A percentile compares a stretch with the other conserved stretches of the same genome.
Evolutionary conservation across 768 basidiomycete species (phyloP).

Genomic region (Tephrocybe rancida): DNA sequence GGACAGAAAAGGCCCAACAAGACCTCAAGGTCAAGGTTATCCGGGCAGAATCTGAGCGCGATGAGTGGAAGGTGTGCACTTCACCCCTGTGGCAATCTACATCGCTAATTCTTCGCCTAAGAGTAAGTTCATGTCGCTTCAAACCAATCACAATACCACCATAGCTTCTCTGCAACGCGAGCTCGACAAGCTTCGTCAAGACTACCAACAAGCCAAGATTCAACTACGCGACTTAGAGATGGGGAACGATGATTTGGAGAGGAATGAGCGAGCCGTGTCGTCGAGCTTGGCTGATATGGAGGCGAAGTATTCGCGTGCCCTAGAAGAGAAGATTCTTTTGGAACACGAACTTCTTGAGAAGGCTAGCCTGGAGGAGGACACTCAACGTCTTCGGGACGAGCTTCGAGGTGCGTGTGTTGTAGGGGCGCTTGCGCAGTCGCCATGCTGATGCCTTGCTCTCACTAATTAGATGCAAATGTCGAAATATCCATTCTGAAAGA

Average conservation of each 20-base stretch:
- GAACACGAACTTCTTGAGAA: constrained; percentile 95
- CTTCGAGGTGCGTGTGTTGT: constrained; percentile 77
- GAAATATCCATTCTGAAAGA: constrained; percentile 85
- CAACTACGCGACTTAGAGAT: constrained; percentile 90
- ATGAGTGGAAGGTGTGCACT: constrained; percentile 87
- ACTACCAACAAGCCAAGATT: constrained; percentile 69
- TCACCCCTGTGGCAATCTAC: background rate
- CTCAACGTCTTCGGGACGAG: constrained; percentile 90
- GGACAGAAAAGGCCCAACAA: constrained; percentile 83
- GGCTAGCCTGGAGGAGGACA: constrained; percentile 87
- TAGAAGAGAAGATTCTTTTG: constrained; percentile 96
- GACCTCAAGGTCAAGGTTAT: constrained; percentile 75
- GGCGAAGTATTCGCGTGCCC: constrained; percentile 82
- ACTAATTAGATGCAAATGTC: constrained; percentile 70
- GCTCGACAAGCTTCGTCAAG: constrained; percentile 78
- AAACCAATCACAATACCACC: constrained; percentile 89
- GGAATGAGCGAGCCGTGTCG: constrained; percentile 88
- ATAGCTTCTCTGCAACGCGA: constrained; percentile 91
- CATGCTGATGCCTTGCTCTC: constrained; percentile 14
- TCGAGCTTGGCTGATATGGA: constrained; percentile 85
- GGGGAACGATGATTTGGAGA: constrained; percentile 97
- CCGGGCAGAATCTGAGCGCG: constrained; percentile 73
- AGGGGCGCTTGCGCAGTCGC: background rate
- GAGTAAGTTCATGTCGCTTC: constrained; percentile 85
- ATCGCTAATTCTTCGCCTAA: constrained; percentile 27